Evolutionary conservation across 2,329 filamentous ascomycete species (phyloP), one percentile per base, ranked within the genome.

Genomic region (Fusarium sublunatum): DNA sequence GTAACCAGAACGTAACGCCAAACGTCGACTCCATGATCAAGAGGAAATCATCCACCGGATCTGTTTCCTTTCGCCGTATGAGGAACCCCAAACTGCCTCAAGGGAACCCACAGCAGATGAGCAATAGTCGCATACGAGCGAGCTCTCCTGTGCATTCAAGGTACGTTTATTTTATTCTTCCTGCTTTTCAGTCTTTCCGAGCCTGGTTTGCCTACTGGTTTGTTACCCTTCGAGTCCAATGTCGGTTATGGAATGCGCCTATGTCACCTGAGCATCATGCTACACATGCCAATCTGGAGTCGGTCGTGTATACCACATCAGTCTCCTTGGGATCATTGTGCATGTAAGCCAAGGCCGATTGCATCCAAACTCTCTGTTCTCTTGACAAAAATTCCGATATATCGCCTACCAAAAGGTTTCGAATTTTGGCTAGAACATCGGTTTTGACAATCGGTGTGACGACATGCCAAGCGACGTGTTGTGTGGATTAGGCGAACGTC

Each of bases 121-220:
- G 76, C 46, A 78, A 76, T 31, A 72, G 64, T 46, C 77, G 81
- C 24, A 79, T 80, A 42, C 73, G 80, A 51, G 78, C 73, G 24
- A 80, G 77, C 34, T 85, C 83, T 25, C 83, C 83, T 24, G 77
- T 80, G 29, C 80, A 82, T 58, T 67, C 73, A 54, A 82, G 81
- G 83, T 86, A 76, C 66, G 74, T 61, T 10, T 8, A 28, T 43
- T 31, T n/a, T n/a, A 25, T 25, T 42, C 5, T 35, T 5, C 9
- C 11, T 25, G 29, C 15, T 8, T 42, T 39, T 46, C 31, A 43
- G 12, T 28, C 26, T 25, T 29, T 19, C 31, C 31, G 24, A 19
- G 13, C 34, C 19, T 2, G 19, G 15, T 22, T 26, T 44, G n/a
- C 26, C 35, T 35, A 26, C 31, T 42, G 26, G 11, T 29, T 50